Percentiles rank a stretch among this genome's conserved stretches.
Conservation (phyloP, 805 yeast species). For the Nakazawaea wickerhamii region DNA sequence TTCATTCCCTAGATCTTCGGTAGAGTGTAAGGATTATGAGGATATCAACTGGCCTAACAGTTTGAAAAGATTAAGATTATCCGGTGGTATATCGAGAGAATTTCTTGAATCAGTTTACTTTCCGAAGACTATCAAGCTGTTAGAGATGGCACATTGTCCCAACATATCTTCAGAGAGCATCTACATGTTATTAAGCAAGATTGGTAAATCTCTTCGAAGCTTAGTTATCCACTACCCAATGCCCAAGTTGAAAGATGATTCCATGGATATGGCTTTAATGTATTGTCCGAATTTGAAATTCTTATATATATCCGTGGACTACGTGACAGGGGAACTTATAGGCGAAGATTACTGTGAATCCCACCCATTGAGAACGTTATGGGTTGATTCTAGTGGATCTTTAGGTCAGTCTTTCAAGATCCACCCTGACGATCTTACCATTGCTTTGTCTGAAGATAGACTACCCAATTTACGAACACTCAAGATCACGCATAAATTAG, state of each 20-base stretch:
- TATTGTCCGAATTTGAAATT: constrained; percentile 70
- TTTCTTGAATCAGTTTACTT: constrained; percentile 67
- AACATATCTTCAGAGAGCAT: constrained; percentile 60
- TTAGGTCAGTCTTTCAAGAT: constrained; percentile 78
- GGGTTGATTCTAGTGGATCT: constrained; percentile 81
- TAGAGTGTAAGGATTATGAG: constrained; percentile 56
- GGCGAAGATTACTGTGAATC: constrained; percentile 45
- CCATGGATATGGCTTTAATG: constrained; percentile 67
- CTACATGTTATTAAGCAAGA: constrained; percentile 49
- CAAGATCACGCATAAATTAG: constrained; percentile 67
- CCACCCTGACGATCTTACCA: constrained; percentile 83
- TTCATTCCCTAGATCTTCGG: constrained; percentile 85
- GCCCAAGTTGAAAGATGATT: constrained; percentile 67
- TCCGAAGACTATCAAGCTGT: constrained; percentile 62
- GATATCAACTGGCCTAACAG: constrained; percentile 72
- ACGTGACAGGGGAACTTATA: constrained; percentile 43
- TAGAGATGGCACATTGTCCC: constrained; percentile 89
- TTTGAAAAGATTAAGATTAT: constrained; percentile 63
- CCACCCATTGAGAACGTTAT: constrained; percentile 44
- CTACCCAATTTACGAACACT: constrained; percentile 63
- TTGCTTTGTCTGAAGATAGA: constrained; percentile 76
- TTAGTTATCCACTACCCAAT: constrained; percentile 79
- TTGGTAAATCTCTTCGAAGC: constrained; percentile 61
- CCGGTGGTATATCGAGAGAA: constrained; percentile 86
- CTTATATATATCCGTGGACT: constrained; percentile 75